Base-by-base conservation (phyloP, 495 filamentous ascomycete species). In the Chaetomium tenue region DNA sequence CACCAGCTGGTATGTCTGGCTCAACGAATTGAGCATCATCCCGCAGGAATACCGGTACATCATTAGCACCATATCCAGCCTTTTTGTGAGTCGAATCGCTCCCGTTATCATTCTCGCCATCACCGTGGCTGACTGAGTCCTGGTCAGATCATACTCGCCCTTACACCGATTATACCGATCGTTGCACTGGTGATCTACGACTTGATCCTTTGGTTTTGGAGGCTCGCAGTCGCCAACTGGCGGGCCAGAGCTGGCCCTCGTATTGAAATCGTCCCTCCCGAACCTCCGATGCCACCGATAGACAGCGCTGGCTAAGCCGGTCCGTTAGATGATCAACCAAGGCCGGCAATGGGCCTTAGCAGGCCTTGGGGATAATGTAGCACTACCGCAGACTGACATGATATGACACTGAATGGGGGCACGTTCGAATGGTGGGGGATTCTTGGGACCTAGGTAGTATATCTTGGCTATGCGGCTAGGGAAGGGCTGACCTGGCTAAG, bases 131-230 rank as follows among this genome's bases (percentile, higher is more conserved):
- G 37, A 63, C 59, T 6, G 8, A 22, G 26, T 18, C 6, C 5
- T 40, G 7, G 18, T 28, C 6, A 77, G 72, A 65, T 71, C 40
- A 69, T 63, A 0, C 66, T 76, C 33, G 72, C 68, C 20, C 66
- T 74, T 12, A 44, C 63, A 0, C 68, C 70, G 33, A 72, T 73
- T 58, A 23, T 69, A 2, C 75, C 74, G 0, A 40, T 80, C 18
- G 61, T 76, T 46, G 2, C 72, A 6, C 42, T 80, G 18, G 61
- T 79, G 58, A n/a, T 79, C 37, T 79, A 78, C 63, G 79, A 82
- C 64, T 66, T 82, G 48, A 63, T 63, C n/a, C 71, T 82, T 28
- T 82, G 78, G 78, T 53, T 79, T 18, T 81, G 74, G 71, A 73
- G 78, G 63, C 62, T 79, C 16, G 68, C 60, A 33, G 59, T 60